Conservation (phyloP, 1,284 basidiomycete genomes). For the Rhodotorula sp. region DNA sequence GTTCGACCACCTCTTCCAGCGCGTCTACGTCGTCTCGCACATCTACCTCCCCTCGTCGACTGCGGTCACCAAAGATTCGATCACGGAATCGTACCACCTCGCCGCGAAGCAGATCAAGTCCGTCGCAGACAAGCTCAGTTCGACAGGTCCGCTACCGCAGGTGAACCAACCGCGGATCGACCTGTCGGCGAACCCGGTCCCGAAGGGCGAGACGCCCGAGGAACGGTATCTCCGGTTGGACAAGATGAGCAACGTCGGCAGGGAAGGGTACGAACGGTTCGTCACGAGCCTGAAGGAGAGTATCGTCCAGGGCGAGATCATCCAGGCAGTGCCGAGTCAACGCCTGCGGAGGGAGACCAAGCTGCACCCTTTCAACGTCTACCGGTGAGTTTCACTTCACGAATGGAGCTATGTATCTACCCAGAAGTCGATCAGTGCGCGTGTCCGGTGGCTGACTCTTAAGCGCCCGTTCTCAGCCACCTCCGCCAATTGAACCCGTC, state of each 20-base stretch:
- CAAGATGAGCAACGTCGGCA: constrained; percentile 78
- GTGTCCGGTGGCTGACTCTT: background rate
- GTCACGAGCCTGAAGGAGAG: constrained; percentile 91
- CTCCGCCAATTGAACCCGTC: constrained; percentile 93
- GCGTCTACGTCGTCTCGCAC: constrained; percentile 91
- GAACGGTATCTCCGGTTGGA: constrained; percentile 10
- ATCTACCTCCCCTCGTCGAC: constrained; percentile 73
- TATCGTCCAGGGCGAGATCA: constrained; percentile 95
- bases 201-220: constrained; percentile 1
- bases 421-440: background rate
- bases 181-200: constrained; percentile 59
- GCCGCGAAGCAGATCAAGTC: constrained; percentile 74
- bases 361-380: constrained; percentile 93
- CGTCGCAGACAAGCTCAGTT: constrained; percentile 66
- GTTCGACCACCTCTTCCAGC: constrained; percentile 96
- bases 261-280: constrained; percentile 86
- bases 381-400: constrained; percentile 35
- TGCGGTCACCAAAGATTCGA: constrained; percentile 26
- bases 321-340: constrained; percentile 97
- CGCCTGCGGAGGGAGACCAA: constrained; percentile 78
- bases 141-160: constrained; percentile 56
- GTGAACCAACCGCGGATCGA: constrained; percentile 55
- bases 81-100: constrained; percentile 69
- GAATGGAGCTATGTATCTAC: too few relatives aligned
- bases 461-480: constrained; percentile 59